Evolutionary conservation across 2,329 filamentous ascomycete genomes (phyloP).

Genomic region (Penicillium griseofulvum): DNA sequence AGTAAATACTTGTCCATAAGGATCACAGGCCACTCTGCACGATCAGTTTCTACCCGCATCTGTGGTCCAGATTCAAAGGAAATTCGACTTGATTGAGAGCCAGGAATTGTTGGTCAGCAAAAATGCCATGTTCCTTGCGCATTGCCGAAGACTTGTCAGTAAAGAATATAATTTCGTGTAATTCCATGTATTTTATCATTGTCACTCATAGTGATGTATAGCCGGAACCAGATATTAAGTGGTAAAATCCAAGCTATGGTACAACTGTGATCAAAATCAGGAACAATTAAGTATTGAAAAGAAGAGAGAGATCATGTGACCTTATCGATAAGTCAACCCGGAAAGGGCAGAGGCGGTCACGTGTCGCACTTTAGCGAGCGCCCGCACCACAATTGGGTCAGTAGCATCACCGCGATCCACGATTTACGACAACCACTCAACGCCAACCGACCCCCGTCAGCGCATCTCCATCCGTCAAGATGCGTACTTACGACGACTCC

Average conservation of each 20-base stretch:
- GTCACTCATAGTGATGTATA: too few species aligned
- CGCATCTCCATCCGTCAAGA: slow-evolving; percentile 56
- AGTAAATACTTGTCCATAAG: too few species aligned
- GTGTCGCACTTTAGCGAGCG: slow-evolving; percentile 47
- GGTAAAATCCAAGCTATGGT: not conserved
- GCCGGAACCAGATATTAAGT: not conserved
- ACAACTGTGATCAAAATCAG: not conserved
- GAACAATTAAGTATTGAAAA: not conserved
- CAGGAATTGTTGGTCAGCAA: not conserved
- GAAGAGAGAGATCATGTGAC: slow-evolving; percentile 1
- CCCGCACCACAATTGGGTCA: slow-evolving; percentile 44
- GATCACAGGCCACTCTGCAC: not conserved
- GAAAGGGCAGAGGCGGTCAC: slow-evolving; percentile 44
- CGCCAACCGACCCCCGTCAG: slow-evolving; percentile 44
- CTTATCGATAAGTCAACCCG: slow-evolving; percentile 14
- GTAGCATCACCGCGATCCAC: slow-evolving; percentile 37
- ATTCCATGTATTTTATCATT: not conserved
- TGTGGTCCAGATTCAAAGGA: not conserved
- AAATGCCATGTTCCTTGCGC: not conserved
- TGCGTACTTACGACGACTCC: slow-evolving; percentile 75
- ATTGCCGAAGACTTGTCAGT: not conserved
- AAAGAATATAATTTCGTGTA: too few species aligned
- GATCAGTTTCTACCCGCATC: not conserved
- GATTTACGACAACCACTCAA: slow-evolving; percentile 45
- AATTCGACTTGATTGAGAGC: not conserved